Base-by-base conservation (phyloP, 306 rosid species). In the Glycine soja region DNA sequence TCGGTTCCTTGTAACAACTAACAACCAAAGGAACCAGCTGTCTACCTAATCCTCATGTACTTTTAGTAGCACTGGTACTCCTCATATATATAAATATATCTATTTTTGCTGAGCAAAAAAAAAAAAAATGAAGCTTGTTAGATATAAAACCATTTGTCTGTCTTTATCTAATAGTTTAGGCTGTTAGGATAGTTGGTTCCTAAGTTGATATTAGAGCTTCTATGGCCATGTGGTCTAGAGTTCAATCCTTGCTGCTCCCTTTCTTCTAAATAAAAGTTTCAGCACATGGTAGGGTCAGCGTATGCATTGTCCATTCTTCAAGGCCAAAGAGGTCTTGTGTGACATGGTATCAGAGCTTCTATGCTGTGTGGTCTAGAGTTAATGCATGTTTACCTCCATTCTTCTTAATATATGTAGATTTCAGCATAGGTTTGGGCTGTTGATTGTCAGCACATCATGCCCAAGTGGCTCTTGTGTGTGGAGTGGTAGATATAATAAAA, bases 181-280 rank as follows among this genome's bases (percentile, higher is more conserved):
- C 36, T 73, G 50, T 57, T 73, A 36, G 38, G 69, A n/a, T 58
- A 58, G 54, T 72, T 52, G 47, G 36, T 59, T 75, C 19, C 36
- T 45, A 8, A 32, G 11, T 7, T 10, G 40, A 18, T 76, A 63
- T 63, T 11, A 10, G 13, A 63, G 48, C 48, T 75, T 76, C 14
- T 63, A 48, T 62, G 16, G 63, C 40, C 38, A 15, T 5, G 18
- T 64, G 24, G 42, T 76, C 62, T 18, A 48, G 48, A 63, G 34
- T 76, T 59, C 24, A 51, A 13, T 46, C 72, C 58, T 76, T 14
- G 47, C 15, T 46, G 30, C 59, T 30, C 16, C 10, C 16, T 47
- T 47, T 62, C 48, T 76, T 14, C 47, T 46, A 13, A 76, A 75
- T 62, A 62, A 10, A 62, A 30, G 16, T 76, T 47, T 62, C 61